Conservation (phyloP, 1,284 basidiomycete genomes). For the Trametes versicolor region DNA sequence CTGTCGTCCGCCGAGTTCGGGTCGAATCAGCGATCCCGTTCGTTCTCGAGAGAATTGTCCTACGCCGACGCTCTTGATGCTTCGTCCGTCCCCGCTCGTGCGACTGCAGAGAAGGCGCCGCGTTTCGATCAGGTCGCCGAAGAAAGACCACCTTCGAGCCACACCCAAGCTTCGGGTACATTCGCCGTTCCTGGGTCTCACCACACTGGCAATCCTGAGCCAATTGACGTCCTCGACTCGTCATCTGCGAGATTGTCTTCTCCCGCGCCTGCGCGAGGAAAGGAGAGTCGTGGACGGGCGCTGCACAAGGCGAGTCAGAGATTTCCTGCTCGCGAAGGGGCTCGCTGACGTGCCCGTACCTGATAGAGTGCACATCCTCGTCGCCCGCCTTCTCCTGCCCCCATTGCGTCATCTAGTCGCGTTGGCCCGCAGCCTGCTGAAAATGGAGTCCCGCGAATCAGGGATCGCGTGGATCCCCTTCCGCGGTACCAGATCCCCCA, state of each 20-base stretch:
- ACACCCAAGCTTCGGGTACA: too few species aligned
- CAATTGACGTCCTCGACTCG: too few species aligned
- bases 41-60: not conserved
- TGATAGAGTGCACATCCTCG: not conserved
- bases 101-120: not conserved
- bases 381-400: not conserved
- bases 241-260: too few species aligned
- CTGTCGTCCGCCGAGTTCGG: not conserved
- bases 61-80: not conserved
- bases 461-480: not conserved
- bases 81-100: not conserved
- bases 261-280: too few species aligned
- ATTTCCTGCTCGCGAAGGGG: not conserved
- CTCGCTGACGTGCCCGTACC: not conserved
- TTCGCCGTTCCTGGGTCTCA: too few species aligned
- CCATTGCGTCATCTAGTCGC: not conserved
- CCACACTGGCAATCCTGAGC: too few species aligned
- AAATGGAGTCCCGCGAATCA: not conserved
- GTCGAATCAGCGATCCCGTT: not conserved
- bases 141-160: too few species aligned
- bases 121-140: too few species aligned
- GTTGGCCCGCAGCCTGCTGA: not conserved
- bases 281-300: too few species aligned
- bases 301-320: not conserved
- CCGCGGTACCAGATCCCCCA: not conserved